phyloP scores from a whole-genome alignment of 2,329 filamentous ascomycete species.

The Fusarium longipes region DNA sequence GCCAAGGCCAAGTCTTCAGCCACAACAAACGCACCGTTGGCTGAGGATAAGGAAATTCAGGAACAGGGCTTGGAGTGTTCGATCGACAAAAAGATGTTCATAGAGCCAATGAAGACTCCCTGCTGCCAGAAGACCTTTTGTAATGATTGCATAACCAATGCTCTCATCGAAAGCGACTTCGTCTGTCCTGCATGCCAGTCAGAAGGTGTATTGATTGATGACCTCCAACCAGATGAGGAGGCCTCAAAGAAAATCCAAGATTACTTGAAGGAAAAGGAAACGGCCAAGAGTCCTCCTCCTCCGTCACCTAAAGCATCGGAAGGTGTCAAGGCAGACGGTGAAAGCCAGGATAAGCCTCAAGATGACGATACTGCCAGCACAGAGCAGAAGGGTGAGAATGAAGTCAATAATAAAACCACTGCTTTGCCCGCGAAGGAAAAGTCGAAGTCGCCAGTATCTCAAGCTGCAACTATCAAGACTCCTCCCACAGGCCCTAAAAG shows the following conservation, averaged over 20 bases:
- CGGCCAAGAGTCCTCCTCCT: conserved; percentile 56
- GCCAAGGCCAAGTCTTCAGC: conserved; percentile 91
- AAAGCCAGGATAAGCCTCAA: conserved; percentile 43
- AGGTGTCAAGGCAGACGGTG: conserved; percentile 35
- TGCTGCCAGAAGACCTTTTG: conserved; percentile 99
- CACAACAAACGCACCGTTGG: conserved; percentile 79
- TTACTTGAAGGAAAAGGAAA: conserved; percentile 71
- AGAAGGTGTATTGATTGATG: conserved; percentile 92
- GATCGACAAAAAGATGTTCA: conserved; percentile 97
- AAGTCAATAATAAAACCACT: conserved; percentile 31
- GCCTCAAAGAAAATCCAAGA: conserved; percentile 80
- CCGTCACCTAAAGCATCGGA: conserved; percentile 48
- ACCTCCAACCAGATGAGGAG: conserved; percentile 85
- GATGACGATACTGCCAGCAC: conserved; percentile 54
- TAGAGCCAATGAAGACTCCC: conserved; percentile 98
- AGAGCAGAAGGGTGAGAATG: conserved; percentile 51
- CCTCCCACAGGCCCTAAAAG: conserved; percentile 49
- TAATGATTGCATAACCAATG: conserved; percentile 99
- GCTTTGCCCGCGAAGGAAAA: conserved; percentile 47
- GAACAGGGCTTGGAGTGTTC: conserved; percentile 91
- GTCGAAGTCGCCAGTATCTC: conserved; percentile 50
- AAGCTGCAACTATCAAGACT: conserved; percentile 41
- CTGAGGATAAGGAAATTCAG: conserved; percentile 86
- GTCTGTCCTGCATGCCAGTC: conserved; percentile 91
- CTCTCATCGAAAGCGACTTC: conserved; percentile 98